Percentiles rank a stretch among this genome's conserved stretches.
Conservation (phyloP, 2,329 filamentous ascomycete species). For the Colletotrichum karsti region DNA sequence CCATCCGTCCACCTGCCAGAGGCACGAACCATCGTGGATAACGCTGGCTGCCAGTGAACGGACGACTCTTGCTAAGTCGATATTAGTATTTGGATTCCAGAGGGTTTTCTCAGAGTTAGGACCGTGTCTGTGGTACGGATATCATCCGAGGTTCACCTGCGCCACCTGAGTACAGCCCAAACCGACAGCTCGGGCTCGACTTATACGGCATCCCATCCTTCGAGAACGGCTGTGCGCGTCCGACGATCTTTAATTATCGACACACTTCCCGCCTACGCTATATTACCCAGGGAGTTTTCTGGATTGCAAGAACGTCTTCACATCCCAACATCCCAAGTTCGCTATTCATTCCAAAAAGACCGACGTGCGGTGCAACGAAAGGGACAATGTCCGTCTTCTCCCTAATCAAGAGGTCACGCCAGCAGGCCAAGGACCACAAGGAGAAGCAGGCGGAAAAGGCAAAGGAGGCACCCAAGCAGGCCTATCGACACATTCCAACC, state of each 20-base stretch:
- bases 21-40: slow-evolving; percentile 17
- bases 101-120: slow-evolving; percentile 8
- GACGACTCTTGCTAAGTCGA: slow-evolving; percentile 11
- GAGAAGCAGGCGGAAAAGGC: slow-evolving; percentile 57
- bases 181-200: slow-evolving; percentile 19
- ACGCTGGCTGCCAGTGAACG: slow-evolving; percentile 18
- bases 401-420: slow-evolving; percentile 58
- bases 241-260: background rate
- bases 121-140: slow-evolving; percentile 18
- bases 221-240: background rate
- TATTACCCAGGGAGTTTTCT: too few relatives aligned
- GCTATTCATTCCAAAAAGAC: background rate
- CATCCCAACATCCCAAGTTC: background rate
- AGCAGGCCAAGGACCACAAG: slow-evolving; percentile 64
- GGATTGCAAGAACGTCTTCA: too few relatives aligned
- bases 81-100: background rate
- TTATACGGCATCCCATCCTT: slow-evolving; percentile 9
- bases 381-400: slow-evolving; percentile 66
- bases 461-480: slow-evolving; percentile 48
- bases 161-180: slow-evolving; percentile 11
- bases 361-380: background rate
- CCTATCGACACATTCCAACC: slow-evolving; percentile 68
- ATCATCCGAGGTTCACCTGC: slow-evolving; percentile 21
- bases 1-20: slow-evolving; percentile 12
- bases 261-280: background rate